A percentile compares a stretch with the other conserved stretches of the same genome.
Conservation (phyloP, 768 basidiomycete species). For the Sporobolomyces phaffii region DNA sequence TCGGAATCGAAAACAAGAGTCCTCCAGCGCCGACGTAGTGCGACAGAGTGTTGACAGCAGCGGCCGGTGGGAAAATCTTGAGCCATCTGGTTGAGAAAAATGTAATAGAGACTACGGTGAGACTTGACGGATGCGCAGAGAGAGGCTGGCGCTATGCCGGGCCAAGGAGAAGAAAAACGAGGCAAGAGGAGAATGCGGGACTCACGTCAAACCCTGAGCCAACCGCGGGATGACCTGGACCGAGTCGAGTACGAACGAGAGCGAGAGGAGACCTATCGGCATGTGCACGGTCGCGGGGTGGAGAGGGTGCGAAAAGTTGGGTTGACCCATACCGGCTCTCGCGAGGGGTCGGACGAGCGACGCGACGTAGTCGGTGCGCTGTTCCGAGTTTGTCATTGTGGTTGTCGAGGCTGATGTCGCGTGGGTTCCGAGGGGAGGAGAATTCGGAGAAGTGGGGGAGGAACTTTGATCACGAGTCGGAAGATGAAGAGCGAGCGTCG, state of each 20-base stretch:
- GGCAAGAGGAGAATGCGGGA: no score
- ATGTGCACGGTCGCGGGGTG: constrained; percentile 42
- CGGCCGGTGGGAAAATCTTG: constrained; percentile 41
- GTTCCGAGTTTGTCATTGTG: background rate
- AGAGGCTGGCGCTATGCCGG: background rate
- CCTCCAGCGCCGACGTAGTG: constrained; percentile 45
- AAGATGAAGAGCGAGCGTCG: background rate
- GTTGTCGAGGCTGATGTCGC: background rate
- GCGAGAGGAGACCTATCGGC: constrained; percentile 40
- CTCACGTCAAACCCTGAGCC: constrained; percentile 29
- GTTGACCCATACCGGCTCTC: constrained; percentile 26
- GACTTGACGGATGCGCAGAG: no score
- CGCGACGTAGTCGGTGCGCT: background rate
- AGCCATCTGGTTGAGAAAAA: no score
- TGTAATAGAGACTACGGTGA: no score
- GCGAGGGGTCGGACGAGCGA: constrained; percentile 11
- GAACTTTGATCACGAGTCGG: background rate
- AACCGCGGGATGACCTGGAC: constrained; percentile 41
- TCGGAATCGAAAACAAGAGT: constrained; percentile 42
- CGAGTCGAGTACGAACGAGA: constrained; percentile 41
- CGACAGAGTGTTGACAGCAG: constrained; percentile 40
- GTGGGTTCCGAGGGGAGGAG: background rate
- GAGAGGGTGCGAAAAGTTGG: constrained; percentile 3
- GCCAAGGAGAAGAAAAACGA: background rate
- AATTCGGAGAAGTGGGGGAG: background rate